Base-by-base conservation (phyloP, 2,329 filamentous ascomycete species). In the Aspergillus tanneri region DNA sequence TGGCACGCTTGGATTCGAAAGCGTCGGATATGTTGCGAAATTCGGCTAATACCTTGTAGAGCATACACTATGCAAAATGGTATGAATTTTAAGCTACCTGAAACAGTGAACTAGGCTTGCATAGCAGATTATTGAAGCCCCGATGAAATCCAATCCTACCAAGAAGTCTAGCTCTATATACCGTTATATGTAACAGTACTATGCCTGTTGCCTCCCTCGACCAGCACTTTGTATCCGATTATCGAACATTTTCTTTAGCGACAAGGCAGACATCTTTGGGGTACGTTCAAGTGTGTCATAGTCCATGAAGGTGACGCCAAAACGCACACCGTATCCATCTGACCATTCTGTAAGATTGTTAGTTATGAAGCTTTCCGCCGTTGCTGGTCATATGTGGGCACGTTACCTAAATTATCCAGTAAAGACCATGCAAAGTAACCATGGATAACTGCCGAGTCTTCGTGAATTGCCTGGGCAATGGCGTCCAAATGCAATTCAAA, bases 1-100 rank as follows among this genome's bases (percentile, higher is more conserved):
- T 75, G 23, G 68, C 72, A 3, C 57, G 69, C 11, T 54, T 75
- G 4, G 71, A 75, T 35, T 74, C 72, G 0, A 74, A 72, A 40
- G 72, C 73, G 3, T 75, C 72, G 1, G 70, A 74, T 58, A 66
- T 71, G 1, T 53, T 75, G 2, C 24, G 6, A n/a, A n/a, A n/a
- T n/a, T n/a, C n/a, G n/a, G n/a, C n/a, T n/a, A n/a, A n/a, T n/a
- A n/a, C n/a, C n/a, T n/a, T n/a, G n/a, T n/a, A n/a, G n/a, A n/a
- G n/a, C n/a, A n/a, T n/a, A n/a, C n/a, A n/a, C n/a, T n/a, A n/a
- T n/a, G n/a, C n/a, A n/a, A n/a, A n/a, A n/a, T n/a, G n/a, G n/a
- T n/a, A n/a, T n/a, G n/a, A n/a, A n/a, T n/a, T n/a, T n/a, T n/a
- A n/a, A n/a, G n/a, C n/a, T n/a, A n/a, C n/a, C n/a, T n/a, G n/a